These are phyloP conservation scores for Aquilaria sinensis DNA, from an alignment of 345 rosid genomes.

Conservation along the genomic window DNA sequence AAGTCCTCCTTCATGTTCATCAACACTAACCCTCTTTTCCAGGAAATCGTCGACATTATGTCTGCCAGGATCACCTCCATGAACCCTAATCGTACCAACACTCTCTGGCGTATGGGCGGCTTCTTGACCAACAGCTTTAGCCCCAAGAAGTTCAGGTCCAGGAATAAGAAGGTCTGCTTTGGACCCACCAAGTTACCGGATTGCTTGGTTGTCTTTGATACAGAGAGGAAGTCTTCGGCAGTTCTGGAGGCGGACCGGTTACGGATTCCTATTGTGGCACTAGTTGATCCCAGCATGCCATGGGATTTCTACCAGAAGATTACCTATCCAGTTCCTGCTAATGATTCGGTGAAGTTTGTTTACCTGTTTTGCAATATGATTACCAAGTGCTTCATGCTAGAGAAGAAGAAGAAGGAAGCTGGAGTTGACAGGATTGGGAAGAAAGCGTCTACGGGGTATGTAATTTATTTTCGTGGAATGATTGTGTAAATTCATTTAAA, in stretches of 20 bases:
- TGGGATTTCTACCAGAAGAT: conserved; percentile 67
- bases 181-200: conserved; percentile 83
- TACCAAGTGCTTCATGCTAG: conserved; percentile 73
- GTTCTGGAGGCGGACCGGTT: conserved; percentile 68
- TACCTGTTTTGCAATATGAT: conserved; percentile 93
- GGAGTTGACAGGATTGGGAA: conserved; percentile 12
- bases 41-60: conserved; percentile 78
- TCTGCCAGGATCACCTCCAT: conserved; percentile 61
- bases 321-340: conserved; percentile 88
- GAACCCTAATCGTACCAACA: conserved; percentile 48
- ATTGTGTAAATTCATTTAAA: neutral
- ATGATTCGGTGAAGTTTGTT: conserved; percentile 89
- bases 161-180: conserved; percentile 84
- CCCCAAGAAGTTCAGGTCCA: conserved; percentile 86
- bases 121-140: conserved; percentile 81
- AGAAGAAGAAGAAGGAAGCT: conserved; percentile 51
- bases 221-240: conserved; percentile 86
- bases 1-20: conserved; percentile 68
- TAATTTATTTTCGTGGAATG: neutral
- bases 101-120: conserved; percentile 79
- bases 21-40: conserved; percentile 86
- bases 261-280: conserved; percentile 85
- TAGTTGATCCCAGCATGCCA: conserved; percentile 83
- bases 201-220: conserved; percentile 79
- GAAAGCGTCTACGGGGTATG: conserved; percentile 20